Evolutionary conservation across 2,329 filamentous ascomycete genomes (phyloP).

Genomic region (Arthrocladium fulminans): DNA sequence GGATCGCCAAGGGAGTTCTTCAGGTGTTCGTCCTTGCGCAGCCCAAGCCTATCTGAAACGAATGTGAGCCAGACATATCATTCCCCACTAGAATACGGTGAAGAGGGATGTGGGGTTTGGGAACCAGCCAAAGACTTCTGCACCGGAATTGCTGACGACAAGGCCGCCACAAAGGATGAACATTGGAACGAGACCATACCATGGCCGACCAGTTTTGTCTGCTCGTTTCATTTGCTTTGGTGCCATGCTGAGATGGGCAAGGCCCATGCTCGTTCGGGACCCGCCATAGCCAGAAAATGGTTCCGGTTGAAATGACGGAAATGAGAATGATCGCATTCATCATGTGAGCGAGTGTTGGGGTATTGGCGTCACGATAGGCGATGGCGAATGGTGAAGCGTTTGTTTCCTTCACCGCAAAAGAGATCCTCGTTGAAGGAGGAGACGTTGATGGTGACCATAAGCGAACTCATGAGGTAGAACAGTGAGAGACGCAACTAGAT

Average conservation of each 20-base stretch:
- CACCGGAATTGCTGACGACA: slow-evolving; percentile 32
- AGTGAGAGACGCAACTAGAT: slow-evolving; percentile 40
- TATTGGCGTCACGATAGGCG: slow-evolving; percentile 58
- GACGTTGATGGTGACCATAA: slow-evolving; percentile 40
- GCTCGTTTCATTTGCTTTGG: slow-evolving; percentile 31
- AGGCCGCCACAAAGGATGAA: slow-evolving; percentile 56
- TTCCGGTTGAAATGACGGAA: slow-evolving; percentile 60
- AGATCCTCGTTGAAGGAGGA: slow-evolving; percentile 33
- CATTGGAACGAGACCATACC: slow-evolving; percentile 51
- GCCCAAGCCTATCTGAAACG: slow-evolving; percentile 38
- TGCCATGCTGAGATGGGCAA: slow-evolving; percentile 34
- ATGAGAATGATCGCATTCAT: slow-evolving; percentile 68
- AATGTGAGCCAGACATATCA: slow-evolving; percentile 38
- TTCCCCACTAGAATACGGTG: slow-evolving; percentile 38
- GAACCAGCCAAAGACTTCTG: slow-evolving; percentile 41
- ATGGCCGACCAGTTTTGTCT: slow-evolving; percentile 28
- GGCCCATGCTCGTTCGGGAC: slow-evolving; percentile 41
- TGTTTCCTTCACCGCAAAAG: slow-evolving; percentile 34
- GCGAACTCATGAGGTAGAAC: slow-evolving; percentile 39
- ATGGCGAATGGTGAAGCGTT: slow-evolving; percentile 54
- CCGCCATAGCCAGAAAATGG: slow-evolving; percentile 52
- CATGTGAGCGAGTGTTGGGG: slow-evolving; percentile 57
- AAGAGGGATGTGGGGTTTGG: slow-evolving; percentile 40
- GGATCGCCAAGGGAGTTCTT: slow-evolving; percentile 36
- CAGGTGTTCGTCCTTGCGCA: slow-evolving; percentile 29